Percentiles rank a stretch among this genome's conserved stretches.
These are phyloP conservation scores for Russula foetens DNA, from an alignment of 768 basidiomycete genomes.

Conservation along the genomic window DNA sequence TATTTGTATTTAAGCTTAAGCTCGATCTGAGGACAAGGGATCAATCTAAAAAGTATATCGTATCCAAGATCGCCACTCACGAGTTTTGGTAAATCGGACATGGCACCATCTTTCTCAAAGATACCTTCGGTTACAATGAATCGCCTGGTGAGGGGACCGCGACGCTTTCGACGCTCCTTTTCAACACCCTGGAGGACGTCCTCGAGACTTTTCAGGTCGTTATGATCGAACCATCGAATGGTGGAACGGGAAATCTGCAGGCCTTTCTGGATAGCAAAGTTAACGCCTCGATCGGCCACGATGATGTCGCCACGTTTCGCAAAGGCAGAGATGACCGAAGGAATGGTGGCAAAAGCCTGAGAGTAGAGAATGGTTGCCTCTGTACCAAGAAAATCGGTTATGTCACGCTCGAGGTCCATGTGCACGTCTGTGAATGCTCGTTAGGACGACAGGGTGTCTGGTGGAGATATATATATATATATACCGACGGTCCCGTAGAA, in stretches of 20 bases:
- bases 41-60: neutral
- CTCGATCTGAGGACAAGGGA: slow-evolving; percentile 54
- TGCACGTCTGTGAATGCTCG: slow-evolving; percentile 67
- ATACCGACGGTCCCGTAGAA: slow-evolving; percentile 94
- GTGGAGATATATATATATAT: slow-evolving; percentile 24
- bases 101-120: slow-evolving; percentile 89
- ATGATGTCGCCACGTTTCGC: slow-evolving; percentile 97
- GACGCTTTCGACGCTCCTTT: slow-evolving; percentile 83
- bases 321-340: slow-evolving; percentile 94
- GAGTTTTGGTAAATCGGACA: slow-evolving; percentile 87
- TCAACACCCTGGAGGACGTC: slow-evolving; percentile 76
- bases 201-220: slow-evolving; percentile 86
- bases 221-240: slow-evolving; percentile 94
- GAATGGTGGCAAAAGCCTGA: slow-evolving; percentile 85
- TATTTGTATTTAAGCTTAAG: slow-evolving; percentile 95
- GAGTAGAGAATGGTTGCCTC: slow-evolving; percentile 90
- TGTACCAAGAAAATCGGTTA: slow-evolving; percentile 85
- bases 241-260: slow-evolving; percentile 89
- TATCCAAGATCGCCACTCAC: slow-evolving; percentile 39
- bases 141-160: slow-evolving; percentile 71
- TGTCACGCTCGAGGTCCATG: slow-evolving; percentile 77
- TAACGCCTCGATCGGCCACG: slow-evolving; percentile 95
- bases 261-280: slow-evolving; percentile 93
- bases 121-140: slow-evolving; percentile 98
- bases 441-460: neutral